Base-by-base conservation (phyloP, 2,329 filamentous ascomycete genomes). In the Botrytis galanthina region DNA sequence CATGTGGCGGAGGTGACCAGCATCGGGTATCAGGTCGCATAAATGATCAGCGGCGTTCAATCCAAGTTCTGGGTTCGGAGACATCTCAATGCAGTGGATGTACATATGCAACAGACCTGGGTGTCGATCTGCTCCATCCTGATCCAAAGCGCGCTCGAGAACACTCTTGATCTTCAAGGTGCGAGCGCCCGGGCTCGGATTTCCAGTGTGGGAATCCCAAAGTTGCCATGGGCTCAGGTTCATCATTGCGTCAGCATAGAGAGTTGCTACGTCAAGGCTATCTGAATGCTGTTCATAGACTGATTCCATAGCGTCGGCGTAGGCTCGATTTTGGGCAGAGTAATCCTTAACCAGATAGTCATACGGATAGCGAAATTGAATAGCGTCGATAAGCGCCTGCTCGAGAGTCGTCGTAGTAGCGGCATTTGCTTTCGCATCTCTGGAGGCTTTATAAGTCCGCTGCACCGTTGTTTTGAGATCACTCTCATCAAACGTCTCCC, bases 71-170 rank as follows among this genome's bases (percentile, higher is more conserved):
- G 92, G 92, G 0, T 84, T 85, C 0, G 84, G 83, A 0, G 91
- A 93, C 92, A 93, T 93, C 79, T 94, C 92, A 85, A 93, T 92
- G 5, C 93, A 86, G 77, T 94, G 92, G 57, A 94, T 92, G 80
- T 94, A 94, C 46, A 93, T 82, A 80, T 95, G 92, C 9, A 94
- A 83, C 0, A 94, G 81, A 0, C 92, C 92, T 0, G 92, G 90
- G 78, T 96, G 93, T 10, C 83, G 77, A 5, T 84, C 80, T 0
- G 84, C 87, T 26, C 83, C 84, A 1, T 84, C 80, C 4, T 85
- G 83, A 2, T 81, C 78, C 29, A 95, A 82, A 0, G 89, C 89
- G 5, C 80, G 82, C 46, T 93, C 90, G 2, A 93, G 83, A 0
- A 91, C 84, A 0, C 73, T 74, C 77, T 90, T 91, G 0, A 85